Evolutionary conservation across 2,329 filamentous ascomycete genomes (phyloP), one percentile per base, ranked within the genome.

Genomic region (Exophiala oligosperma): DNA sequence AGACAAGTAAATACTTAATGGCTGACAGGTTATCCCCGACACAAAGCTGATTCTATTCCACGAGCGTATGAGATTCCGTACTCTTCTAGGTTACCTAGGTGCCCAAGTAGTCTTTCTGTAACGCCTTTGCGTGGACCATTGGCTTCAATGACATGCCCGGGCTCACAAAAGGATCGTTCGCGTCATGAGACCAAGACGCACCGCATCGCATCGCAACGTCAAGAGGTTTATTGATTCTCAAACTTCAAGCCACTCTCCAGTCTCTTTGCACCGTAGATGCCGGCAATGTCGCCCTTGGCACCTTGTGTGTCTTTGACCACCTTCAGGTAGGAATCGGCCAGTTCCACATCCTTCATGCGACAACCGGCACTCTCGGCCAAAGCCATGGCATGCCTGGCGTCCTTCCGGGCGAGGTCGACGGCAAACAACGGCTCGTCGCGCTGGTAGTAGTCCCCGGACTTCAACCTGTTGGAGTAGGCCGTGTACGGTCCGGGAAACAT

Each of bases 401-500:
- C 92, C 72, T 96, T 96, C 61, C 88, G 79, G 4, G 91, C 92
- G 59, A 96, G 77, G 71, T 94, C 88, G 0, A 93, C 89, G 2
- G 85, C 85, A 72, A 96, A 96, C 7, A 94, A 76, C n/a, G 92
- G 92, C 70, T 83, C 88, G 24, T 89, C 84, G 11, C 88, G 80
- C 73, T 84, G 82, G 73, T 89, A 85, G 70, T 95, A 95, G 67
- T 91, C 89, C 0, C 91, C 91, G 1, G 77, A 78, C 49, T 84
- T 70, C 88, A 96, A 90, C 23, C 91, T 82, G 44, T 82, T 82
- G 14, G 86, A 87, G 71, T 96, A 96, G 4, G 84, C 87, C 0
- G 85, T 78, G 70, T 91, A 91, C 0, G 89, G 83, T 0, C 90
- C 90, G 0, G 89, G 88, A 68, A 94, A 90, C 76, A 96, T 81